Conservation (phyloP, 805 yeast genomes). For the Candida namnaoensis region DNA sequence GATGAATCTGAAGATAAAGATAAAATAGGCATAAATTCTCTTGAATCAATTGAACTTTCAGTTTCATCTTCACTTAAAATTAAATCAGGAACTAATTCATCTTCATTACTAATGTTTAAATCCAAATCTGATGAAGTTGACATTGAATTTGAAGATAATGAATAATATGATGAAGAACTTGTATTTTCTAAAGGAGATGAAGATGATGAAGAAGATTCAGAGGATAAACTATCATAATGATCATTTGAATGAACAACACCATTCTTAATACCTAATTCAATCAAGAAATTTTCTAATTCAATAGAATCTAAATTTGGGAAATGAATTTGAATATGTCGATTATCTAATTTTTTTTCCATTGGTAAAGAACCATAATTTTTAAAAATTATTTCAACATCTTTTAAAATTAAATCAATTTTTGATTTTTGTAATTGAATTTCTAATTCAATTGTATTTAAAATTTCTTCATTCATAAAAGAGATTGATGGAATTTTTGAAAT, state of each 20-base stretch:
- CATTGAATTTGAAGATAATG: too few relatives aligned
- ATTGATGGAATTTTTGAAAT: conserved; percentile 27
- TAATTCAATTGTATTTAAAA: conserved; percentile 27
- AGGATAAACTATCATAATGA: background rate
- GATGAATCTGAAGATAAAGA: background rate
- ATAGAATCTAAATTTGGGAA: conserved; percentile 64
- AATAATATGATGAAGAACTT: too few relatives aligned
- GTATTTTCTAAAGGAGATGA: background rate
- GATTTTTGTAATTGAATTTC: conserved; percentile 29
- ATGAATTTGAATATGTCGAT: conserved; percentile 37
- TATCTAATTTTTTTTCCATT: conserved; percentile 31
- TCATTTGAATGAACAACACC: conserved; percentile 42
- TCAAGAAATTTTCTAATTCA: conserved; percentile 46
- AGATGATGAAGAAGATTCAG: background rate
- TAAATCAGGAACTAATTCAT: background rate
- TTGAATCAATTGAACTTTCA: background rate
- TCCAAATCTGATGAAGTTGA: too few relatives aligned
- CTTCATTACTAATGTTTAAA: too few relatives aligned
- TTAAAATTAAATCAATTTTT: conserved; percentile 32
- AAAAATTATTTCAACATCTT: conserved; percentile 34
- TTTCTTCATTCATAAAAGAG: conserved; percentile 34
- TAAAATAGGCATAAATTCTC: background rate
- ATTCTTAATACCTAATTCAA: conserved; percentile 49
- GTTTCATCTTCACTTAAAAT: background rate
- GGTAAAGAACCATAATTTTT: conserved; percentile 60